A percentile compares a stretch with the other conserved stretches of the same genome.
Conservation (phyloP, 2,329 filamentous ascomycete genomes). For the Massarina eburnea region DNA sequence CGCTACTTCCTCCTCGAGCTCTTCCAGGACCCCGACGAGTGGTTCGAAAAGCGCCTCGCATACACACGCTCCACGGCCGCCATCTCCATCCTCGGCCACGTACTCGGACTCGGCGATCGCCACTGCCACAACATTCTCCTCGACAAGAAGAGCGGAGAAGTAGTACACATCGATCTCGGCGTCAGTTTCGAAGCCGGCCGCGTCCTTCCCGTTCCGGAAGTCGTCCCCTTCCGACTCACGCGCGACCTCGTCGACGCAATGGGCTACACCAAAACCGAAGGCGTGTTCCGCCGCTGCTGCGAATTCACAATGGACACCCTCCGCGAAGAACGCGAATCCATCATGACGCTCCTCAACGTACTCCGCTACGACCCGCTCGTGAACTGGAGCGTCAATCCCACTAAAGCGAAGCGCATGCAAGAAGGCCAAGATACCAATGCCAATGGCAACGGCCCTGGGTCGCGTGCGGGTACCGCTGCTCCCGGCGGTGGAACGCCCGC, state of each 20-base stretch:
- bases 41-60: constrained; percentile 85
- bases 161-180: constrained; percentile 94
- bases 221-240: constrained; percentile 93
- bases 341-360: constrained; percentile 98
- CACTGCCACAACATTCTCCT: constrained; percentile 97
- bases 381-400: constrained; percentile 84
- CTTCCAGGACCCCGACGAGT: constrained; percentile 91
- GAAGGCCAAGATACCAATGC: constrained; percentile 61
- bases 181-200: constrained; percentile 97
- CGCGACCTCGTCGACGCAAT: constrained; percentile 96
- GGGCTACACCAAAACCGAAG: constrained; percentile 92
- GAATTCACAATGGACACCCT: constrained; percentile 96
- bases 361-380: constrained; percentile 97
- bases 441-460: constrained; percentile 35
- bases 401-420: constrained; percentile 67
- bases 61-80: constrained; percentile 93
- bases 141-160: constrained; percentile 85
- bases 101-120: constrained; percentile 88
- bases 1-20: constrained; percentile 96
- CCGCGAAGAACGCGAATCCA: constrained; percentile 91
- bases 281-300: constrained; percentile 95
- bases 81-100: constrained; percentile 91
- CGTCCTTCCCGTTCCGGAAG: constrained; percentile 90
- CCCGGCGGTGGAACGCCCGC: constrained; percentile 32
- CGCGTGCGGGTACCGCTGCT: constrained; percentile 32